Conservation (phyloP, 2,329 filamentous ascomycete species). For the Cladosporium sphaerospermum region DNA sequence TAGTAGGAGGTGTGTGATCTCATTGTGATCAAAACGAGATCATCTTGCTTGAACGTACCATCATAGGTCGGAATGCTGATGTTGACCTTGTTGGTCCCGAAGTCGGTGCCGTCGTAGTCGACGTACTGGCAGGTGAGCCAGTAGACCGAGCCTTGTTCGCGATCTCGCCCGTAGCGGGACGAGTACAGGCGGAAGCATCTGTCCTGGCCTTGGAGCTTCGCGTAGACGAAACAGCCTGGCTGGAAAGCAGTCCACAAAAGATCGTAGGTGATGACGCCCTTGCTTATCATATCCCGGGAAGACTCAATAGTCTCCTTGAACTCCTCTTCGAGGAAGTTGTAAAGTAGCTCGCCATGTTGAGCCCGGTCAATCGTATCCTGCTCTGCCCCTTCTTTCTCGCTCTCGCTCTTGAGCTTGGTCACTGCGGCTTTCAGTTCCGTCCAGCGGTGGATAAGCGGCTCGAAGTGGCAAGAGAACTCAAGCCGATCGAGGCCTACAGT, state of each 20-base stretch:
- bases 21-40: too few species aligned
- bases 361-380: conserved; percentile 14
- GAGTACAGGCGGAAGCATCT: conserved; percentile 30
- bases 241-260: conserved; percentile 32
- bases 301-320: conserved; percentile 38
- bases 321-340: conserved; percentile 34
- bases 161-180: conserved; percentile 27
- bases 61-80: conserved; percentile 28
- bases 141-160: conserved; percentile 32
- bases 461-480: conserved; percentile 55
- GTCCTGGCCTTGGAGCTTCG: conserved; percentile 33
- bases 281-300: conserved; percentile 32
- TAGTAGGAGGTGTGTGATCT: conserved; percentile 33
- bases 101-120: conserved; percentile 35
- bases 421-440: conserved; percentile 37
- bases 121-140: conserved; percentile 29
- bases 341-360: conserved; percentile 35
- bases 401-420: conserved; percentile 17
- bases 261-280: conserved; percentile 32
- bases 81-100: conserved; percentile 29
- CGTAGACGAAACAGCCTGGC: conserved; percentile 29
- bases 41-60: conserved; percentile 23
- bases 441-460: conserved; percentile 63
- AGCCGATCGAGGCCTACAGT: conserved; percentile 54
- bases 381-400: not conserved